These are phyloP conservation scores for Chlamydomonas asymmetrica DNA, from an alignment of 139 green algal genomes.

Conservation along the genomic window DNA sequence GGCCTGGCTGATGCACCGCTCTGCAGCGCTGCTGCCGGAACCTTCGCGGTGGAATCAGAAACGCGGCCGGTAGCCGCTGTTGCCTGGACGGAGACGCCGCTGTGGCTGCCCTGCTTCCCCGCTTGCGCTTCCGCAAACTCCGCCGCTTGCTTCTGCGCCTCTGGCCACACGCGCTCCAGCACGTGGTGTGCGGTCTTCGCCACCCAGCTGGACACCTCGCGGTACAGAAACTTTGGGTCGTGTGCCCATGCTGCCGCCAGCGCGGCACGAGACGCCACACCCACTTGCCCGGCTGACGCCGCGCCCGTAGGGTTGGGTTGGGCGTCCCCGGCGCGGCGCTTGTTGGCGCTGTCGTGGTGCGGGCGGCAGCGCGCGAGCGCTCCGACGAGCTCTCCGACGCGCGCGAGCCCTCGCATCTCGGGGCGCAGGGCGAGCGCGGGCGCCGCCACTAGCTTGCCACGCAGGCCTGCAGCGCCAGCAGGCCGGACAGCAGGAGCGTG, in stretches of 20 bases:
- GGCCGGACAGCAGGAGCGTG: neutral
- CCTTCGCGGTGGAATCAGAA: no score
- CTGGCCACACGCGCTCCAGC: constrained; percentile 60
- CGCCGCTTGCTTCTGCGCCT: constrained; percentile 12
- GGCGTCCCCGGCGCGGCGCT: neutral
- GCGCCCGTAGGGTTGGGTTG: neutral
- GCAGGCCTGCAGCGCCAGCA: constrained; percentile 9
- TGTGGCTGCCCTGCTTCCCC: neutral
- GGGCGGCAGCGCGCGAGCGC: constrained; percentile 37
- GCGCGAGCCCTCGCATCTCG: constrained; percentile 58
- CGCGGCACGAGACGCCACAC: constrained; percentile 40
- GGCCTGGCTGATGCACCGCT: no score
- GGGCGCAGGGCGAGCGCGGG: constrained; percentile 44
- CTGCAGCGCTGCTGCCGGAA: no score
- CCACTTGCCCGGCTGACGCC: no score
- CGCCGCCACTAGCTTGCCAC: constrained; percentile 39
- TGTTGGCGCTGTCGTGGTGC: neutral
- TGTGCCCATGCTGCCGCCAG: constrained; percentile 52
- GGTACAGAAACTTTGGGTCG: constrained; percentile 49
- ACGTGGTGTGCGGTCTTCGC: constrained; percentile 21
- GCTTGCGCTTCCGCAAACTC: neutral
- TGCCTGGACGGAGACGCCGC: no score
- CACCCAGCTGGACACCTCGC: constrained; percentile 66
- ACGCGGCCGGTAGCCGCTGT: no score
- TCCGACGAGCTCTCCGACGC: constrained; percentile 62